Conservation (phyloP, 78 protist genomes). For the Chrysochromulina parva region DNA sequence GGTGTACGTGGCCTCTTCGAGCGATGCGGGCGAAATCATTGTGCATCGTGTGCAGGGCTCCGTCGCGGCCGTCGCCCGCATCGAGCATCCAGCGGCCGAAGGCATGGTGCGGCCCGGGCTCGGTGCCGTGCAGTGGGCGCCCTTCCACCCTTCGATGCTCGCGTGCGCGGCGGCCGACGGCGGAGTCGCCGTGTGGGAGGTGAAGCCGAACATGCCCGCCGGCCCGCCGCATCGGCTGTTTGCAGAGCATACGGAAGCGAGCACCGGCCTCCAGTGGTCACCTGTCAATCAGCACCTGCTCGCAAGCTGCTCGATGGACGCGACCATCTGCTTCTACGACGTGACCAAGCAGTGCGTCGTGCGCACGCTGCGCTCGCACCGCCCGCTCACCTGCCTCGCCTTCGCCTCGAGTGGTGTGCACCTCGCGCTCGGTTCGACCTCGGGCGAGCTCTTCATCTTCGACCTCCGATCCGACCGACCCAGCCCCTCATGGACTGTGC, state of each 20-base stretch:
- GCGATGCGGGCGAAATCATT: not conserved
- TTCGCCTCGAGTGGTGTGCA: not conserved
- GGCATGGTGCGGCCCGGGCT: not conserved
- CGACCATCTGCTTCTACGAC: not conserved
- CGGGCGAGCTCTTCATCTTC: not conserved
- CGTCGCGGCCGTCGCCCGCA: not conserved
- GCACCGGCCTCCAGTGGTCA: not conserved
- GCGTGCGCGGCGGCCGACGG: not conserved
- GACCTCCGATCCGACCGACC: not conserved
- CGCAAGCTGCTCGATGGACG: not conserved
- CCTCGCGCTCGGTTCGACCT: not conserved
- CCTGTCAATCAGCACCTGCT: not conserved
- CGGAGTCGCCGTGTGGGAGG: not conserved
- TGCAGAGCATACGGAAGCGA: not conserved
- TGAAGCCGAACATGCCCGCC: not conserved
- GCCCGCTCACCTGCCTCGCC: not conserved
- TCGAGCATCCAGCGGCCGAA: too few relatives aligned
- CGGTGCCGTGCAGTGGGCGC: not conserved
- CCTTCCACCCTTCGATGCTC: not conserved
- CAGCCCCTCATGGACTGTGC: too few relatives aligned
- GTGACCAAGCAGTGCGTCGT: not conserved
- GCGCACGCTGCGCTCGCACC: not conserved
- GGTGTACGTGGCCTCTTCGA: not conserved
- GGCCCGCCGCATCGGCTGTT: not conserved
- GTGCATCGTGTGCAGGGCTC: conserved; percentile 22